These are phyloP conservation scores for Russula ochroleuca DNA, from an alignment of 768 basidiomycete species.

Conservation along the genomic window DNA sequence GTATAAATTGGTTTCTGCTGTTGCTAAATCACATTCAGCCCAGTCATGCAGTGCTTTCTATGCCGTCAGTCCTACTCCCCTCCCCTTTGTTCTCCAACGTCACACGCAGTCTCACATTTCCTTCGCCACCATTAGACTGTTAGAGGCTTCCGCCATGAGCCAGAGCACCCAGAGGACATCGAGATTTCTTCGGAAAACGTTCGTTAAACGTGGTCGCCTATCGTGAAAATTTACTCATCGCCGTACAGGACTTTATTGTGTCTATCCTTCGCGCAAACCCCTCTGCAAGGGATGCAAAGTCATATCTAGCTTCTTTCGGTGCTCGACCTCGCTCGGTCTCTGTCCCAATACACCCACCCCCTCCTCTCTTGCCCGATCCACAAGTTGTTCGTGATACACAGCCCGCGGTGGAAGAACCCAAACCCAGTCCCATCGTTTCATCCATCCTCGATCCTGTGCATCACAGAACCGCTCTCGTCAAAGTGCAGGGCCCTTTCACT, in stretches of 20 bases:
- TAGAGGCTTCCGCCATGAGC: slow-evolving; percentile 18
- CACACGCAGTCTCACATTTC: background rate
- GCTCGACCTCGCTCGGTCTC: slow-evolving; percentile 43
- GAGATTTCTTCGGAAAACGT: slow-evolving; percentile 16
- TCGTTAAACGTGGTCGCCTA: slow-evolving; percentile 2
- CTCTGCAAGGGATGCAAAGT: slow-evolving; percentile 83
- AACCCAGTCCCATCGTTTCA: slow-evolving; percentile 53
- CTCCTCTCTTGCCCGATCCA: slow-evolving; percentile 32
- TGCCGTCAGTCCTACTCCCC: slow-evolving; percentile 43
- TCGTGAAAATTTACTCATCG: slow-evolving; percentile 17
- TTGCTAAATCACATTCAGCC: slow-evolving; percentile 27
- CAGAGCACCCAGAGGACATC: slow-evolving; percentile 21
- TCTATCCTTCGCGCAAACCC: slow-evolving; percentile 92
- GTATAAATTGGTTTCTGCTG: slow-evolving; percentile 31
- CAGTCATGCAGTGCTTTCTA: slow-evolving; percentile 50
- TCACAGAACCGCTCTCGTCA: slow-evolving; percentile 89
- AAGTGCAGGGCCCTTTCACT: slow-evolving; percentile 93
- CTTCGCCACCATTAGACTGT: slow-evolving; percentile 15
- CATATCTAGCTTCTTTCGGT: slow-evolving; percentile 90
- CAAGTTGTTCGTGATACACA: slow-evolving; percentile 33
- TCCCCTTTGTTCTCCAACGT: background rate
- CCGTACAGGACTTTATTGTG: slow-evolving; percentile 83
- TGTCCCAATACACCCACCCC: slow-evolving; percentile 30
- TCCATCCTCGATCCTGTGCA: slow-evolving; percentile 83
- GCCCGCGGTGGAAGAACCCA: slow-evolving; percentile 33